Evolutionary conservation across 1,139 yeast genomes (phyloP), one percentile per base, ranked within the genome.

Genomic region (Suhomyces guaymorum): DNA sequence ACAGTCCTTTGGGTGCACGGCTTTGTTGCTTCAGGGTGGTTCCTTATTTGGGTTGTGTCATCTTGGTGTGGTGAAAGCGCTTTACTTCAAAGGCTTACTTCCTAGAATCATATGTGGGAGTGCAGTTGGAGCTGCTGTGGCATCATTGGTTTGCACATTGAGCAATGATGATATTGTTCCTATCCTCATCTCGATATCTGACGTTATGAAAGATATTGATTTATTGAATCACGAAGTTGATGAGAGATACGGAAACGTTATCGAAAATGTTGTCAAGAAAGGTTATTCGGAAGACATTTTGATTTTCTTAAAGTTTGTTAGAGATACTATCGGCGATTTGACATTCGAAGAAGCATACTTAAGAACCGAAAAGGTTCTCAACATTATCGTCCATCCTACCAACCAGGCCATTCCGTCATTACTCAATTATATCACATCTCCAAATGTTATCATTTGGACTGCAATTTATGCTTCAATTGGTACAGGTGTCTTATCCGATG

Each of bases 291-390:
- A 87, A 38, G 97, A 90, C 52, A 80, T 89, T 29, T 66, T 84
- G 39, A 63, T 86, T 12, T 87, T 90, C 44, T 77, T 87, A 55
- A 82, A 82, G 50, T 89, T 82, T 55, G 96, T 88, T 3, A 63
- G 83, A 37, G 79, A 77, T 42, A 75, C 81, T n/a, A 75, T 90
- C 16, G 96, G 94, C 1, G 84, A 86, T 48, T 61, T 84, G 55
- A 92, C 97, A 0, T 92, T 92, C 59, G 96, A 88, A 57, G 97
- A 92, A 56, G 96, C 97, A 0, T 88, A 84, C 55, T 74, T 85
- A 47, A 80, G 82, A 41, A 88, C 97, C 0, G 88, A 89, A 28
- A 79, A 88, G 47, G 80, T 89, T 1, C 67, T 92, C 34, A 92
- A 90, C 55, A 83, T 92, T 32, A 87, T 94, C 1, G 94, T 92